Base-by-base conservation (phyloP, 306 rosid genomes). In the Trifolium dubium region DNA sequence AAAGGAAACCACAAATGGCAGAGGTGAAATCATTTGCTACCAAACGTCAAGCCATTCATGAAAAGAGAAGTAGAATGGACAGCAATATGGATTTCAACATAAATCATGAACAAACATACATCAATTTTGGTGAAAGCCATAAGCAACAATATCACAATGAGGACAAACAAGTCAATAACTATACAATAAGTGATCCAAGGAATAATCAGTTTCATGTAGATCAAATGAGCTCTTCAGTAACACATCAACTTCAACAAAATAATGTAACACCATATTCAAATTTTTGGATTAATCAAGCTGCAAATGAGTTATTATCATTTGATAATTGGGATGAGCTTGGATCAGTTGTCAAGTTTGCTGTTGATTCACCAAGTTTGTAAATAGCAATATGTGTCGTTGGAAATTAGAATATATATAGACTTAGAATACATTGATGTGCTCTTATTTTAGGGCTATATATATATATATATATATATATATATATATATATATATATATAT, bases 271-370 rank as follows among this genome's bases (percentile, higher is more conserved):
- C 49, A 17, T 51, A 18, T 50, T 69, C 74, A 6, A 69, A 69
- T 37, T 29, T 34, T 3, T 69, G 74, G 74, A 34, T 28, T 11
- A 50, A 67, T 8, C 43, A 29, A 19, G 43, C 13, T 15, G 49
- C 62, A 0, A 17, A 51, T 32, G 62, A 69, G 32, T 46, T 85
- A 12, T 78, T 86, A 7, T 17, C 49, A 0, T 66, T 55, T 67
- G 90, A 70, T 39, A 83, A 85, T 53, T 88, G 97, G 97, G 97
- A 94, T 74, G 99, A 94, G 85, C 89, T 91, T 49, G 87, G 85
- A 79, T 86, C 97, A 4, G 86, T 85, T 35, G 76, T 92, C 12
- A 90, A 86, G 70, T 87, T 86, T 55, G 81, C 86, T 79, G 85
- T 82, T 78, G 77, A 90, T 82, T 87, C 90, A 0, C 74, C 80